These are phyloP conservation scores for Ustilago bromivora DNA, from an alignment of 1,284 basidiomycete genomes.

Conservation along the genomic window DNA sequence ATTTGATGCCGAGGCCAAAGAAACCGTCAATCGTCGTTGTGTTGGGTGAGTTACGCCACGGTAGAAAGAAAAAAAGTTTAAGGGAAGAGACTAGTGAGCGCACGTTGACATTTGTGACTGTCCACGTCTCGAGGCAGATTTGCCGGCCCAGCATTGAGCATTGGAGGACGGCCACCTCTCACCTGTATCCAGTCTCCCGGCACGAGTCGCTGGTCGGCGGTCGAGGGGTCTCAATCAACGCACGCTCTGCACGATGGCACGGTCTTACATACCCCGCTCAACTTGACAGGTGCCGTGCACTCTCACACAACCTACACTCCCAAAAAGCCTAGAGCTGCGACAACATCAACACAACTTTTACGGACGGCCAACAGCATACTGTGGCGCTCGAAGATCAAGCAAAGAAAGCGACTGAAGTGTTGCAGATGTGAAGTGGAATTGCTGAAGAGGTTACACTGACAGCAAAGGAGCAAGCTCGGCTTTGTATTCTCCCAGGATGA, in stretches of 20 bases:
- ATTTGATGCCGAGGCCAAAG: conserved; percentile 12
- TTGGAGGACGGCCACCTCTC: neutral
- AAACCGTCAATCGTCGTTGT: conserved; percentile 12
- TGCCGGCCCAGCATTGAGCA: neutral
- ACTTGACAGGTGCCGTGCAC: neutral
- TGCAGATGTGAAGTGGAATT: neutral
- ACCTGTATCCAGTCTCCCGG: neutral
- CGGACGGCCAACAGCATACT: no score
- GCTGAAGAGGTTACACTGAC: neutral
- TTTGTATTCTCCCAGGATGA: conserved; percentile 1
- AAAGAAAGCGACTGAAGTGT: neutral
- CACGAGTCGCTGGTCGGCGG: neutral
- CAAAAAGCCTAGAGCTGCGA: neutral
- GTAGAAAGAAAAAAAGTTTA: neutral
- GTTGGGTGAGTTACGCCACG: neutral
- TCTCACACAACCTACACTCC: neutral
- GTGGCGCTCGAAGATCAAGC: no score
- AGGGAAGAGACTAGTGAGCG: conserved; percentile 19
- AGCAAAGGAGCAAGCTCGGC: neutral
- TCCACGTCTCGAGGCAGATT: conserved; percentile 25
- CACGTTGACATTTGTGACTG: conserved; percentile 39
- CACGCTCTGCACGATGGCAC: neutral
- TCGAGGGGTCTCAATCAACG: neutral
- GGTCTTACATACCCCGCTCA: conserved; percentile 1
- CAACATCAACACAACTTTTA: neutral